These are phyloP conservation scores for Zizania latifolia DNA, from an alignment of 176 grass and related monocot species.

Conservation along the genomic window DNA sequence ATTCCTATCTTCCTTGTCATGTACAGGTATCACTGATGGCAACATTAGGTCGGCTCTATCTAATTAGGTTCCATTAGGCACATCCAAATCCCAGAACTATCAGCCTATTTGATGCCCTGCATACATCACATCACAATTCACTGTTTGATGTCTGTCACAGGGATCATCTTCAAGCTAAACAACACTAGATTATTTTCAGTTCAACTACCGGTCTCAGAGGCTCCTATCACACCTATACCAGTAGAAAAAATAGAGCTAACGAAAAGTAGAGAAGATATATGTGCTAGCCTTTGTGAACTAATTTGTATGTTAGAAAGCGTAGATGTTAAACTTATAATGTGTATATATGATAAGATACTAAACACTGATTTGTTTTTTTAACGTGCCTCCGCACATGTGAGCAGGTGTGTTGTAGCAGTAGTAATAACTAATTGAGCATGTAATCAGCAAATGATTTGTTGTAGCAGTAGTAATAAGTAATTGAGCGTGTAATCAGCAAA, in stretches of 20 bases:
- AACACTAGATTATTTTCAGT: slow-evolving; percentile 28
- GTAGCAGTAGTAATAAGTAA: background rate
- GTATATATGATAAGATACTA: too few relatives aligned
- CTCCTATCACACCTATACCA: slow-evolving; percentile 9
- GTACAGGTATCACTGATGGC: slow-evolving; percentile 21
- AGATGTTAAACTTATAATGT: too few relatives aligned
- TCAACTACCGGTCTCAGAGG: slow-evolving; percentile 39
- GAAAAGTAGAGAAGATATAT: too few relatives aligned
- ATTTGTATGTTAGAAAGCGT: too few relatives aligned
- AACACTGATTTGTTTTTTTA: too few relatives aligned
- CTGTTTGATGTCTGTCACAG: background rate
- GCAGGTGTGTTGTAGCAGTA: slow-evolving; percentile 5
- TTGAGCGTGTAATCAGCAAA: slow-evolving; percentile 6
- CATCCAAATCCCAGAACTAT: slow-evolving; percentile 9
- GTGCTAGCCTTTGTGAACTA: too few relatives aligned
- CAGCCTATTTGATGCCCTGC: background rate
- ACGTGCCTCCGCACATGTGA: too few relatives aligned
- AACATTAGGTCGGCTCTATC: slow-evolving; percentile 30
- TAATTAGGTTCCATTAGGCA: slow-evolving; percentile 4
- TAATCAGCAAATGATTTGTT: slow-evolving; percentile 19
- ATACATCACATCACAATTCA: background rate
- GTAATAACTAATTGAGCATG: background rate
- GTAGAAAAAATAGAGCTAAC: too few relatives aligned
- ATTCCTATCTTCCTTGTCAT: background rate
- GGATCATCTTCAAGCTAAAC: slow-evolving; percentile 39